Conservation (phyloP, 352 stramenopile species). For the Phytophthora podocarpi region DNA sequence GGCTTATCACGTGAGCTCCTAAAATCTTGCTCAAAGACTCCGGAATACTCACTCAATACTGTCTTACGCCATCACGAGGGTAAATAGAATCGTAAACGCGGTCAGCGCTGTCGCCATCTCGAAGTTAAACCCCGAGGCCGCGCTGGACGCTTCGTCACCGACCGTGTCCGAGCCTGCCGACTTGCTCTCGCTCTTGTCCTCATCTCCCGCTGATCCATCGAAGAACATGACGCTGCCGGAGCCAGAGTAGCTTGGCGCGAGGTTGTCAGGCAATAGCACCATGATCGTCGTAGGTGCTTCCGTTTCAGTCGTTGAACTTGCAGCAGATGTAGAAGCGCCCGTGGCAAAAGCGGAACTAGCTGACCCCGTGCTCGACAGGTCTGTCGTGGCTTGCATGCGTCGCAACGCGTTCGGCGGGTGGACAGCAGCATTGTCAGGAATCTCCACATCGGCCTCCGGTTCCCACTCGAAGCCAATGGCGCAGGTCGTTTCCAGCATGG, state of each 20-base stretch:
- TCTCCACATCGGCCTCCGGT: constrained; percentile 30
- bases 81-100: constrained; percentile 21
- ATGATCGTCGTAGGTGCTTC: constrained; percentile 57
- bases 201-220: constrained; percentile 23
- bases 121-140: constrained; percentile 11
- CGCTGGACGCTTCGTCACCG: constrained; percentile 21
- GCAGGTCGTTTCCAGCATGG: constrained; percentile 16
- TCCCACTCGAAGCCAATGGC: constrained; percentile 31
- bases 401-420: constrained; percentile 19
- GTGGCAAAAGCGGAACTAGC: constrained; percentile 13
- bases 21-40: neutral
- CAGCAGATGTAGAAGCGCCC: constrained; percentile 19
- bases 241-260: constrained; percentile 48
- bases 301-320: constrained; percentile 26
- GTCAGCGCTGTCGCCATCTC: constrained; percentile 17
- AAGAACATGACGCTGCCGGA: constrained; percentile 56
- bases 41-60: neutral
- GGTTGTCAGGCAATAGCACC: constrained; percentile 56
- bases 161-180: constrained; percentile 17
- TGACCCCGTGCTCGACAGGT: constrained; percentile 22
- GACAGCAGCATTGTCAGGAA: constrained; percentile 16
- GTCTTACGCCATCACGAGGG: constrained; percentile 25
- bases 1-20: neutral
- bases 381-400: constrained; percentile 32
- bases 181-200: constrained; percentile 23